Conservation (phyloP, 371 early-diverging fungal species). For the Chytridium lagenaria region DNA sequence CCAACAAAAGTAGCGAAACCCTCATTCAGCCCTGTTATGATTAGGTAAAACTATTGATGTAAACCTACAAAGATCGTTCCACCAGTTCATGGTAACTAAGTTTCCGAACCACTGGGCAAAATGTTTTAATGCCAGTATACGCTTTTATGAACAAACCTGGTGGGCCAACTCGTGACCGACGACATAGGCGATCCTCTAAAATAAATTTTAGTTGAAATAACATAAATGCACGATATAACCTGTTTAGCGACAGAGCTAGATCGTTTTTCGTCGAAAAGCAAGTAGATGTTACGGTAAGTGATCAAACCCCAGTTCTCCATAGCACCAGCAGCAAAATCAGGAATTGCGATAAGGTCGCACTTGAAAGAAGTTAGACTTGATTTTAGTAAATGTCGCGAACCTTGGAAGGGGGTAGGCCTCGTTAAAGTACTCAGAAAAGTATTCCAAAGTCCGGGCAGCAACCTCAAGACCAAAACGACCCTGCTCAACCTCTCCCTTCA, state of each 20-base stretch:
- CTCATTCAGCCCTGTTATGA: conserved; percentile 82
- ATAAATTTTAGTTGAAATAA: too few relatives aligned
- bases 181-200: conserved; percentile 73
- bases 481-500: conserved; percentile 67
- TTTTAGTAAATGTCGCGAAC: conserved; percentile 26
- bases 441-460: conserved; percentile 72
- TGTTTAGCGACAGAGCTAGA: conserved; percentile 73
- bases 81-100: conserved; percentile 81
- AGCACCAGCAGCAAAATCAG: conserved; percentile 85
- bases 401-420: conserved; percentile 88
- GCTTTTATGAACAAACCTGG: too few relatives aligned
- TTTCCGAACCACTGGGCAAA: conserved; percentile 99
- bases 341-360: conserved; percentile 89
- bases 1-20: conserved; percentile 97
- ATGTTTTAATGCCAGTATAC: too few relatives aligned
- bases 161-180: conserved; percentile 95
- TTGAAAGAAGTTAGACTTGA: conserved; percentile 19
- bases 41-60: neutral
- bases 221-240: too few relatives aligned
- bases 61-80: conserved; percentile 27
- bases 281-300: conserved; percentile 82
- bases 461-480: conserved; percentile 84
- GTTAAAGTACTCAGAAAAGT: conserved; percentile 84
- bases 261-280: conserved; percentile 72
- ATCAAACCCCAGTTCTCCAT: conserved; percentile 94